Evolutionary conservation across 108 stramenopile species (phyloP).

Genomic region (Cyclostephanos invisitatus): DNA sequence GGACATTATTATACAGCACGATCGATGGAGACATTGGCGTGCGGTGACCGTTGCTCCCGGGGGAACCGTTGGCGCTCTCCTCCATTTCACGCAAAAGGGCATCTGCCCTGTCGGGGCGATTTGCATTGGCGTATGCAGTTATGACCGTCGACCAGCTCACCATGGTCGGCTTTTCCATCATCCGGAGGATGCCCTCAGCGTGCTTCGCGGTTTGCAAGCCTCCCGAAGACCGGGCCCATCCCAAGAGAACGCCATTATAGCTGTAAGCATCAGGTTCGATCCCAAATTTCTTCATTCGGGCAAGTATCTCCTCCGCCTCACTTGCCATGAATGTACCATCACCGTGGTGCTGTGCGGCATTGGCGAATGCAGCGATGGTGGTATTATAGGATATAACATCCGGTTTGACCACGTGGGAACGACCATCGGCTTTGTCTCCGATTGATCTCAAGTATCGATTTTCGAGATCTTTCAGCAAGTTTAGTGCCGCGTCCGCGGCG

Average conservation of each 20-base stretch:
- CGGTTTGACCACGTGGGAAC: conserved; percentile 18
- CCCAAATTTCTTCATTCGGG: conserved; percentile 23
- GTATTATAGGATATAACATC: conserved; percentile 44
- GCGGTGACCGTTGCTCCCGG: not conserved
- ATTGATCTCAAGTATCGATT: conserved; percentile 11
- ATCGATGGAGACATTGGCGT: conserved; percentile 8
- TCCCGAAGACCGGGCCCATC: conserved; percentile 40
- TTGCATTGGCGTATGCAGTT: conserved; percentile 52
- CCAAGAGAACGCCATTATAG: conserved; percentile 43
- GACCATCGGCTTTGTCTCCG: not conserved
- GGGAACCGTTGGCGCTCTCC: not conserved
- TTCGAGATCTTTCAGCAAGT: conserved; percentile 28
- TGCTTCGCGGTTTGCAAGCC: conserved; percentile 26
- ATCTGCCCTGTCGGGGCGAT: conserved; percentile 40
- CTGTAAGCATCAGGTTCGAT: conserved; percentile 33
- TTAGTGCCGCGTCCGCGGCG: conserved; percentile 34
- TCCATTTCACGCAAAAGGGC: conserved; percentile 37
- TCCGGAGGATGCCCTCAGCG: conserved; percentile 38
- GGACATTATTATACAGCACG: conserved; percentile 43
- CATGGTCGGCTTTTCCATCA: conserved; percentile 30
- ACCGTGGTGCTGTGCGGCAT: conserved; percentile 29
- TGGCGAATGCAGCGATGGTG: conserved; percentile 43
- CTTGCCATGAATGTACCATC: conserved; percentile 17
- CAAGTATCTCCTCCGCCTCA: conserved; percentile 21
- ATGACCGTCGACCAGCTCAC: conserved; percentile 54